Evolutionary conservation across 768 basidiomycete species (phyloP), one percentile per base, ranked within the genome.

Genomic region (Gymnopilus junonius): DNA sequence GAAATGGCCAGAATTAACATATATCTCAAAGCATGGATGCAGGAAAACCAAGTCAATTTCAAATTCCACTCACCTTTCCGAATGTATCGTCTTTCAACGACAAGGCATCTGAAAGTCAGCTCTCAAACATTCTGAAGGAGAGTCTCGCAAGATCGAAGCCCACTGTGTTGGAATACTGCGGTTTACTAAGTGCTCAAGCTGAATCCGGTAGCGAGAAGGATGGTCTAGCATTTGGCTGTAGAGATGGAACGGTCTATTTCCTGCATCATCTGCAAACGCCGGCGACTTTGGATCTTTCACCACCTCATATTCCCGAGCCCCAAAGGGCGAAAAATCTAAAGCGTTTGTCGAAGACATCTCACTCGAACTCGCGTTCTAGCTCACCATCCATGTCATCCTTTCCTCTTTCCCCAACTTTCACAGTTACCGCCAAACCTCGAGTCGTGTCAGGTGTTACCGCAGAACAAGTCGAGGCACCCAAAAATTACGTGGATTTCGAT

Each of bases 401-500:
- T 5, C 54, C 65, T 32, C 63, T 71, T 27, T 71, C 74, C 50
- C 69, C 82, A 8, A 84, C 85, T 4, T 88, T 90, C 70, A 78
- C 78, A 37, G 74, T 88, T 11, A 75, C 83, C n/a, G 75, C 82
- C 27, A 84, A 87, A 55, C 83, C 90, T 17, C 82, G 85, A 5
- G 83, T 89, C 5, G 89, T 92, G 1, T 90, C 92, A n/a, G 88
- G 87, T 11, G 76, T 94, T 4, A 91, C 86, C 8, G 78, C 79
- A 8, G 89, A 92, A 63, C 84, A 84, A 62, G 91, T 85, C 0
- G 90, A 93, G 71, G 93, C 92, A 0, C 87, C 91, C 0, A 92
- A 85, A 75, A 92, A 87, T 66, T 88, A 85, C 69, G 88, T 93
- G 1, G 93, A 94, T 70, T 92, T 87, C 60, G 93, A 94, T 2